Evolutionary conservation across 192 early-diverging fungal genomes (phyloP).

Genomic region (Backusella westeae): DNA sequence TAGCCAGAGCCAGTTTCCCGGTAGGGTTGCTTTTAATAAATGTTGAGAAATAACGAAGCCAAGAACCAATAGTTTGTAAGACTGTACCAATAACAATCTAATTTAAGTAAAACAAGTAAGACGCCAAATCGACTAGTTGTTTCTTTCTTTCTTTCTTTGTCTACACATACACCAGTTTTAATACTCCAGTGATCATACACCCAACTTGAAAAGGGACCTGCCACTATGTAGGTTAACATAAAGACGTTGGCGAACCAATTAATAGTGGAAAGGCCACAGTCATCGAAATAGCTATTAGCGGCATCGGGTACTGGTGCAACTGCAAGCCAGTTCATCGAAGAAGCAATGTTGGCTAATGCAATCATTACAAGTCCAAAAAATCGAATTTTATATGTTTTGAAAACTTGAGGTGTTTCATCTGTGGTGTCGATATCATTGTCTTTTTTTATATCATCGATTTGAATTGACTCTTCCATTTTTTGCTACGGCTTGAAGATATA

Average conservation of each 20-base stretch:
- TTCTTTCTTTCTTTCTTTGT: background rate
- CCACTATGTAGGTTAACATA: constrained; percentile 42
- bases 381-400: constrained; percentile 39
- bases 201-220: constrained; percentile 38
- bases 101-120: background rate
- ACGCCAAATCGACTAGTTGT: background rate
- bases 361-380: constrained; percentile 46
- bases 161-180: constrained; percentile 30
- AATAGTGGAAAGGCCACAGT: constrained; percentile 24
- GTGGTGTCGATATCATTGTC: background rate
- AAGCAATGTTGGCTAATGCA: constrained; percentile 41
- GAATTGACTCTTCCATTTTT: background rate
- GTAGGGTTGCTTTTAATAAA: constrained; percentile 33
- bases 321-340: constrained; percentile 42
- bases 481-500: background rate
- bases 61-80: constrained; percentile 43
- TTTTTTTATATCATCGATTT: background rate
- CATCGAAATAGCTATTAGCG: constrained; percentile 37
- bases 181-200: constrained; percentile 42
- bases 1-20: constrained; percentile 39
- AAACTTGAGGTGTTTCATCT: background rate
- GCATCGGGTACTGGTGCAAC: constrained; percentile 42
- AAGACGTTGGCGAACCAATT: constrained; percentile 47
- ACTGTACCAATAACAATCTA: constrained; percentile 41
- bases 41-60: constrained; percentile 42